Percentiles rank a stretch among this genome's conserved stretches.
Conservation (phyloP, 2,329 filamentous ascomycete genomes). For the Arthrobotrys sinensis region DNA sequence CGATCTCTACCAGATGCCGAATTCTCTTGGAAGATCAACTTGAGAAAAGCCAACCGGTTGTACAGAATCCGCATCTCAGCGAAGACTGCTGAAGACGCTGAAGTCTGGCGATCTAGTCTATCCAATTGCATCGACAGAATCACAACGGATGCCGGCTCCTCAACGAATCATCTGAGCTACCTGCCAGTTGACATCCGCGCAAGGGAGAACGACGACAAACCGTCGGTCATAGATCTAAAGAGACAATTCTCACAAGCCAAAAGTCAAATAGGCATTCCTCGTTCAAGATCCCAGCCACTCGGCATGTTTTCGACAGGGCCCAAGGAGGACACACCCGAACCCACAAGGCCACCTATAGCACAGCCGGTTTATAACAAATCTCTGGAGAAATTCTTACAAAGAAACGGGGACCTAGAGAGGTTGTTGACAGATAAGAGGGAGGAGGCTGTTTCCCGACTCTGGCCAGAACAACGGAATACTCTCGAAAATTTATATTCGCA, state of each 20-base stretch:
- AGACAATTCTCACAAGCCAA: constrained; percentile 47
- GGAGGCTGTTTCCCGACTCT: constrained; percentile 55
- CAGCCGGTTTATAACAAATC: constrained; percentile 46
- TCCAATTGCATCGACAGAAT: constrained; percentile 47
- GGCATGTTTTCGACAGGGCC: constrained; percentile 32
- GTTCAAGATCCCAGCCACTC: constrained; percentile 57
- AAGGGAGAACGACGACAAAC: constrained; percentile 48
- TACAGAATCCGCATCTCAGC: constrained; percentile 54
- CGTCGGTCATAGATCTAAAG: constrained; percentile 45
- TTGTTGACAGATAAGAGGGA: constrained; percentile 44
- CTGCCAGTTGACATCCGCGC: constrained; percentile 46
- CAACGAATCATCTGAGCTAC: constrained; percentile 47
- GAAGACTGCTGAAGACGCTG: constrained; percentile 53
- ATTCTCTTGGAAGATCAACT: constrained; percentile 60
- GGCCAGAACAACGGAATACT: constrained; percentile 58
- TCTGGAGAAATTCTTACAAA: constrained; percentile 45
- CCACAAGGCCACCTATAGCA: constrained; percentile 15
- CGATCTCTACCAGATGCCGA: constrained; percentile 54
- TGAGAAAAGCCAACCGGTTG: constrained; percentile 47
- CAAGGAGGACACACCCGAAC: constrained; percentile 24
- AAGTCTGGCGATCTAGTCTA: constrained; percentile 50
- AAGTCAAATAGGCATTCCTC: constrained; percentile 29
- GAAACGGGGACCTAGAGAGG: constrained; percentile 44
- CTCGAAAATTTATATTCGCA: constrained; percentile 58
- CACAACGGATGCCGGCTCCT: constrained; percentile 10